Percentiles rank a stretch among this genome's conserved stretches.
These are phyloP conservation scores for Pestalotiopsis sp. DNA, from an alignment of 2,329 filamentous ascomycete genomes.

Conservation along the genomic window DNA sequence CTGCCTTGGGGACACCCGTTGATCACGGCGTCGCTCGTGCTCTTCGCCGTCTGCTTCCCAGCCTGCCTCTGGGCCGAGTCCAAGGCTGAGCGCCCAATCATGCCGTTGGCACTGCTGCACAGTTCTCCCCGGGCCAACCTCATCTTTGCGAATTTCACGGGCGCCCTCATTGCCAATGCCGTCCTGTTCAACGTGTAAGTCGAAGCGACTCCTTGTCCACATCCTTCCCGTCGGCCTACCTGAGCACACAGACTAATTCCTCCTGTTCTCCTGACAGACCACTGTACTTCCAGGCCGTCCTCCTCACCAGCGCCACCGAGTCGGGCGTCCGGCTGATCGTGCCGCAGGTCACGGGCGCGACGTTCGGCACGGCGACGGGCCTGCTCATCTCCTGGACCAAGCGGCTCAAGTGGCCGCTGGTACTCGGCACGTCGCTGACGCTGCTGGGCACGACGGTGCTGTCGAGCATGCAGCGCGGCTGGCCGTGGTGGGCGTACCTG, in stretches of 20 bases:
- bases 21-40: conserved; percentile 52
- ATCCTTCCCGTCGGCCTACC: not conserved
- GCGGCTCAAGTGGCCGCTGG: conserved; percentile 61
- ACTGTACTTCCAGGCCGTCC: conserved; percentile 77
- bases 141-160: conserved; percentile 58
- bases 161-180: conserved; percentile 55
- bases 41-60: conserved; percentile 52
- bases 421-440: conserved; percentile 51
- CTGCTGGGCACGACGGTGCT: conserved; percentile 56
- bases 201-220: not conserved
- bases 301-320: conserved; percentile 68
- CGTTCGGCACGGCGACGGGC: conserved; percentile 59
- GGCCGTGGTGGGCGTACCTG: conserved; percentile 57
- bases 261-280: conserved; percentile 54
- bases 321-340: conserved; percentile 75
- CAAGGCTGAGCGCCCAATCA: conserved; percentile 56
- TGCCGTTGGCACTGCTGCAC: conserved; percentile 58
- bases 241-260: not conserved
- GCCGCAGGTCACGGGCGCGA: conserved; percentile 60
- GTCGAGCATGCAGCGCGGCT: conserved; percentile 50
- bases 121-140: conserved; percentile 58
- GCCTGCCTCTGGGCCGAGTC: conserved; percentile 57
- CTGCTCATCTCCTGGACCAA: conserved; percentile 64
- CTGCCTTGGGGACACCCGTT: conserved; percentile 65
- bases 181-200: conserved; percentile 62